Evolutionary conservation across 441 rosid species (phyloP).

Genomic region (Eruca vesicaria): DNA sequence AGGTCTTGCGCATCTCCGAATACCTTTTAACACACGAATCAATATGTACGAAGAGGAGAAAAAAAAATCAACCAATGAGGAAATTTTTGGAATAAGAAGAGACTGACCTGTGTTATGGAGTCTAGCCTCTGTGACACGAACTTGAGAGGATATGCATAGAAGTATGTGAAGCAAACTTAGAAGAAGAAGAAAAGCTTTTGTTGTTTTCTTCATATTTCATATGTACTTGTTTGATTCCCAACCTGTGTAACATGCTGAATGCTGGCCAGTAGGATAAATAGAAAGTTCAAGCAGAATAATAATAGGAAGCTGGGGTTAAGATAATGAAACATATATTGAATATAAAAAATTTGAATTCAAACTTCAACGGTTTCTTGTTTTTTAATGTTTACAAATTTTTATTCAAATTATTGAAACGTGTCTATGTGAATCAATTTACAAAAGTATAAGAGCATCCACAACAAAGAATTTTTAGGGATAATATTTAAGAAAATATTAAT

Average conservation of each 20-base stretch:
- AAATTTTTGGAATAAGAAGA: not conserved
- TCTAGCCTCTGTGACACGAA: slow-evolving; percentile 17
- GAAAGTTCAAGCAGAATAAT: not conserved
- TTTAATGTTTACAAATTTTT: no score
- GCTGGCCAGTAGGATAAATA: not conserved
- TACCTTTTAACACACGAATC: no score
- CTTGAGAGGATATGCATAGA: not conserved
- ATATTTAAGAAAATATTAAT: no score
- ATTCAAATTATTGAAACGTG: no score
- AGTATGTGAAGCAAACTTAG: slow-evolving; percentile 1
- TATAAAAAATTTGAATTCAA: not conserved
- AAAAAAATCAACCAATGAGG: no score
- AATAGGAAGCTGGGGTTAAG: not conserved
- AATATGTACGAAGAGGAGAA: no score
- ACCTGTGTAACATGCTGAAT: not conserved
- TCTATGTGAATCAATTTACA: no score
- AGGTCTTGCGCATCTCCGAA: not conserved
- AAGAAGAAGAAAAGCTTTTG: slow-evolving; percentile 1
- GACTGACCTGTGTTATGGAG: not conserved
- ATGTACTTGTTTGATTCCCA: not conserved
- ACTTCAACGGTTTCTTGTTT: not conserved
- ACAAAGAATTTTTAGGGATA: no score
- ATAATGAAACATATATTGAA: not conserved
- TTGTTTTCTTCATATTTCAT: not conserved
- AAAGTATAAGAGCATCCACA: no score